Base-by-base conservation (phyloP, 805 yeast species). In the Saturnispora dispora region DNA sequence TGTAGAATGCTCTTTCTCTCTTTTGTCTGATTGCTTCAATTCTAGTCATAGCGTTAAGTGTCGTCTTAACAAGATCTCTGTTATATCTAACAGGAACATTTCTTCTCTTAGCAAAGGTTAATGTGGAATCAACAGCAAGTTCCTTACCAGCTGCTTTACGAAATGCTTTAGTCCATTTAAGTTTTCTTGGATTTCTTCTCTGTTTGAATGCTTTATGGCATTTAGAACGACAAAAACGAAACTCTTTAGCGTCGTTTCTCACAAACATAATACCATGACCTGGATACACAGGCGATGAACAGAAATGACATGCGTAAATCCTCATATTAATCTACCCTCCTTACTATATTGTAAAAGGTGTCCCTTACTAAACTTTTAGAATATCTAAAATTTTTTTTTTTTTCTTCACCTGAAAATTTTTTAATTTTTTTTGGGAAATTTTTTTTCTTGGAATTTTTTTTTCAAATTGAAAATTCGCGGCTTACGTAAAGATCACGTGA, bases 101-200 rank as follows among this genome's bases (percentile, higher is more conserved):
- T 77, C 99, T 87, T 74, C 97, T 88, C 59, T 95, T 90, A 53
- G 96, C 96, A 70, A 93, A 93, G 0, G 98, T 87, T 63, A 93
- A 78, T 4, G 99, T 90, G 5, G 96, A 85, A 65, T 93, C 99
- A 53, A 93, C 98, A 23, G 95, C 96, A 76, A 93, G 79, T 68
- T 93, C 99, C 70, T 93, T 93, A 63, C 99, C 99, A 44, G 98
- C 98, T 55, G 98, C 95, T 70, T 93, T 93, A 74, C 99, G 82
- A 79, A 93, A 93, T 1, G 99, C 98, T 71, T 93, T 93, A 52
- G 99, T 93, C 99, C 99, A 93, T 72, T 80, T 86, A 71, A 90
- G 82, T 71, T 93, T 93, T 74, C 99, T 84, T 61, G 99, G 99
- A 75, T 93, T 93, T 72, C 99, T 84, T 77, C 96, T 89, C 75